Evolutionary conservation across 805 yeast species (phyloP), one percentile per base, ranked within the genome.

Genomic region (Kodamaea jinghongensis): DNA sequence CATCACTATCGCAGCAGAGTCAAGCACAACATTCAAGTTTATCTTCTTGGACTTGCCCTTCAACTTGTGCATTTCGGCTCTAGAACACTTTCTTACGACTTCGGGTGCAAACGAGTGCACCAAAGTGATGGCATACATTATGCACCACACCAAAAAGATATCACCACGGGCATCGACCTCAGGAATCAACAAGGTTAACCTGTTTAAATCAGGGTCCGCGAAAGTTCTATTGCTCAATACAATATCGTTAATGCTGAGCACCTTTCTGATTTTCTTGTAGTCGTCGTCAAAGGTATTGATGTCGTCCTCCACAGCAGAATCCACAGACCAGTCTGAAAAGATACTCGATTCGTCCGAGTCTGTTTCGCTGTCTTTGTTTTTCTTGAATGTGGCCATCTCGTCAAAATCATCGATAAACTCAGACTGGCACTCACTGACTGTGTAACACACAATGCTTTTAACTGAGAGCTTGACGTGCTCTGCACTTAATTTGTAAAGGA

Each of bases 131-230:
- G 73, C 73, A 42, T 70, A 70, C 28, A 67, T 46, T 4, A 52
- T 41, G 47, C 73, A 68, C 73, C 74, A 70, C 4, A 65, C 52
- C 34, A 70, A 57, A 43, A 68, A 69, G 29, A 62, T 59, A 45
- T 68, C 73, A 6, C 63, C 36, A 6, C 71, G 49, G 4, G 65
- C 70, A 29, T 67, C 70, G 2, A 67, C 36, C 38, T 64, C 70
- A 1, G 71, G 70, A 4, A 67, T 48, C 7, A 45, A 39, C 17
- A 68, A 49, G 6, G 43, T 35, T 12, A 70, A 49, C 32, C 56
- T 52, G 36, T 60, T 58, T 22, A 46, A 45, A 33, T 63, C 65
- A 11, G 52, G 50, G 8, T 38, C 17, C 15, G 33, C 28, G 6
- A 23, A 20, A 13, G 34, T 38, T 12, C 29, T 28, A 35, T 69